Base-by-base conservation (phyloP, 2,329 filamentous ascomycete species). In the Cladosporium sp. region DNA sequence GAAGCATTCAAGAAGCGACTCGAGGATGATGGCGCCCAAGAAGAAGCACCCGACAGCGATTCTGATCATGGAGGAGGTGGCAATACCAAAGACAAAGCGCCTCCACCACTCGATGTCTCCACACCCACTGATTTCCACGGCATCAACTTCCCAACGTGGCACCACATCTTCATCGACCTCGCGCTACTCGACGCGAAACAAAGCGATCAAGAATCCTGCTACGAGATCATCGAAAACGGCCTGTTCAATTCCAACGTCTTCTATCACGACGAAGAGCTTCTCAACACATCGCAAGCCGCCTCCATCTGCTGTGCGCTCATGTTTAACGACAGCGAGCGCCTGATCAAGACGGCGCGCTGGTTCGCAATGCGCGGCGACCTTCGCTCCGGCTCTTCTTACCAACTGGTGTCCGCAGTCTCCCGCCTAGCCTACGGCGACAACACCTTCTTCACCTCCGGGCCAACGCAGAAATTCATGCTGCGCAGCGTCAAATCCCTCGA, bases 401-500 rank as follows among this genome's bases (percentile, higher is more conserved):
- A 91, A 30, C 80, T 96, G 61, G 95, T 92, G 65, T 81, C 85
- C 24, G 80, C 86, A 18, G 74, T 93, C n/a, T 88, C 87, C 51
- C 81, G 86, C 15, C 74, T 95, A 7, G 88, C 83, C 62, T 83
- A 88, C 47, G 84, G 88, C 12, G 82, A 85, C 1, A 76, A 82
- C 32, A 80, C 83, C 24, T 88, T 86, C 75, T 96, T 92, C 68
- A 85, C 85, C 45, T 85, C 86, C 2, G 87, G 88, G 0, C 85
- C 89, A 0, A 85, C 86, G 17, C 90, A 96, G 68, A 97, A 97
- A 67, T 95, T 88, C 64, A 84, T 97, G 61, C 77, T 96, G 52
- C 84, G 93, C 4, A 89, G 95, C 69, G 88, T 99, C 70, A 95
- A 95, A 68, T 83, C 84, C 3, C 88, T 95, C 73, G 93, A 99